A percentile compares a stretch with the other conserved stretches of the same genome.
These are phyloP conservation scores for Intubia oerlemansii DNA, from an alignment of 2,329 filamentous ascomycete genomes.

Conservation along the genomic window DNA sequence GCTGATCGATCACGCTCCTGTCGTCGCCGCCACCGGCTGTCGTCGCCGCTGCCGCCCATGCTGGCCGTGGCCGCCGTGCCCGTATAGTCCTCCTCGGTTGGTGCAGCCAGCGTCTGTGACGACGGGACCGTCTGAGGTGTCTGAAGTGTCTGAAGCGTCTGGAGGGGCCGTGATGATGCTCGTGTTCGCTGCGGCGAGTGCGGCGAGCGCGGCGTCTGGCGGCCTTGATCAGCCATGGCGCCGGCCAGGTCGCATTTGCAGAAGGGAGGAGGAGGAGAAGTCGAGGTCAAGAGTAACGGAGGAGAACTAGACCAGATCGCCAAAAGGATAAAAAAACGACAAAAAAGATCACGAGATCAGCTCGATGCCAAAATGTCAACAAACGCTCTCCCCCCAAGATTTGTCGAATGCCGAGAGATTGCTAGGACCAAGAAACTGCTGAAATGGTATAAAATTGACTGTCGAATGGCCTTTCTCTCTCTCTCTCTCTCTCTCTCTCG, in stretches of 20 bases:
- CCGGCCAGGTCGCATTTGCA: slow-evolving; percentile 10
- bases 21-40: slow-evolving; percentile 7
- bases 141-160: too few species aligned
- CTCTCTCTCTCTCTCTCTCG: too few species aligned
- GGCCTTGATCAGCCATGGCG: slow-evolving; percentile 22
- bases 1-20: slow-evolving; percentile 5
- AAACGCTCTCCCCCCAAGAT: too few species aligned
- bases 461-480: too few species aligned
- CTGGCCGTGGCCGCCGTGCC: slow-evolving; percentile 5
- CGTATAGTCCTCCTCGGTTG: too few species aligned
- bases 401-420: too few species aligned
- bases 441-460: too few species aligned
- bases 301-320: neutral
- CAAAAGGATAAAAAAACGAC: neutral
- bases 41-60: slow-evolving; percentile 10
- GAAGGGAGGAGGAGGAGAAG: neutral
- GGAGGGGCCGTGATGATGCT: slow-evolving; percentile 3
- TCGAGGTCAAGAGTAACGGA: neutral
- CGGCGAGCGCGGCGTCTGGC: slow-evolving; percentile 15
- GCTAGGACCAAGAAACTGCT: too few species aligned
- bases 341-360: too few species aligned
- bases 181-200: slow-evolving; percentile 11
- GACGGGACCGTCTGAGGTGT: neutral
- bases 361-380: too few species aligned
- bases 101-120: neutral